Evolutionary conservation across 768 basidiomycete genomes (phyloP), one percentile per base, ranked within the genome.

Genomic region (Agaricus blazei): DNA sequence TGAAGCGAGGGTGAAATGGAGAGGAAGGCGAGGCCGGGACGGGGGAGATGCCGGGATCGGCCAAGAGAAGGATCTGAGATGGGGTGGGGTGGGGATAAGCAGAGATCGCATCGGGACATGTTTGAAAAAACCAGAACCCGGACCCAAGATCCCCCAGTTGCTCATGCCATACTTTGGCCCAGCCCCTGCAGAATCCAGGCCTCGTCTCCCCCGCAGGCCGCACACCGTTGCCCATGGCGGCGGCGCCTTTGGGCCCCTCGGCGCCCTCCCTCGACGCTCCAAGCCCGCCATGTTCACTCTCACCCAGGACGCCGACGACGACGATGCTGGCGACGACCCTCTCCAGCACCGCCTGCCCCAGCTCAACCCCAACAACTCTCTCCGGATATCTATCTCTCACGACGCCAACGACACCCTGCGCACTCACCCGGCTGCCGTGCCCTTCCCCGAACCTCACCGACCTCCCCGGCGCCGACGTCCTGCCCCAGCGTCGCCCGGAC

Each of bases 181-280:
- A 8, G 73, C 68, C 45, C 7, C 34, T 11, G 34, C 34, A 34
- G 34, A 64, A 70, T 9, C 64, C 68, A 28, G 67, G 70, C 52
- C 34, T 7, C 34, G 34, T 11, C 34, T 34, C 34, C 73, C 74
- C 58, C 68, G 72, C 38, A 68, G 72, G 46, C 69, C 70, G 14
- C 73, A 70, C 58, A 55, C 58, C 40, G 34, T 58, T 31, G 37
- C 37, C 15, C 58, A 59, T 59, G 69, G 75, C 40, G 65, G 71
- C 23, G 81, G 81, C 57, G 74, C 82, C 23, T 82, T 83, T 54
- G 70, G 71, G 15, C 67, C 77, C 9, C 69, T 84, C 44, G 72
- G 74, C 27, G 48, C 62, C 15, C 75, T 83, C 36, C 83, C 82
- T 46, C 71, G 70, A 28, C 57, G 62, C 11, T 8, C 34, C 8